These are phyloP conservation scores for Acer campestre DNA, from an alignment of 345 rosid genomes.

Conservation along the genomic window DNA sequence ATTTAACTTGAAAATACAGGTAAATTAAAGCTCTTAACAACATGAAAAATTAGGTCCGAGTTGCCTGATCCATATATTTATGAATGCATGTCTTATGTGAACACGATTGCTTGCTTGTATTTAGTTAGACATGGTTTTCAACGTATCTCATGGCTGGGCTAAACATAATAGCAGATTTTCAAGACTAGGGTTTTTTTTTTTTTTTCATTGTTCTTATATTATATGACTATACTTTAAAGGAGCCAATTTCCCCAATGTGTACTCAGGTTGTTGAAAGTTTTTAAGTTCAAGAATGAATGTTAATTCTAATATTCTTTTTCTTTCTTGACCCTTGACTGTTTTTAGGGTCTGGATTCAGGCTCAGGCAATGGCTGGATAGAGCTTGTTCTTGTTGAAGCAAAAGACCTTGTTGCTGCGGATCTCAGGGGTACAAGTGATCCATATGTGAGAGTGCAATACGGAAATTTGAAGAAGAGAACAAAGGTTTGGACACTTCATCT, in stretches of 20 bases:
- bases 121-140: neutral
- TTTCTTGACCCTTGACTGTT: conserved; percentile 24
- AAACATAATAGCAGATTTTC: neutral
- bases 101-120: neutral
- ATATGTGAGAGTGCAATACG: conserved; percentile 90
- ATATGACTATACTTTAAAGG: neutral
- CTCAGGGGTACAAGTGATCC: conserved; percentile 98
- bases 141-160: neutral
- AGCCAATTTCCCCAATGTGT: neutral
- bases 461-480: conserved; percentile 74
- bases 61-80: neutral
- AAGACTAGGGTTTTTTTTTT: neutral
- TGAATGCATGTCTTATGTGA: neutral
- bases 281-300: conserved; percentile 12
- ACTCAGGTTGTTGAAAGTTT: neutral
- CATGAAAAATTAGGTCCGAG: neutral
- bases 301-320: conserved; percentile 7
- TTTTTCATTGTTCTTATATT: neutral
- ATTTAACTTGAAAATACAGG: neutral
- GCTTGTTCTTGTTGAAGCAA: conserved; percentile 85
- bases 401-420: conserved; percentile 91
- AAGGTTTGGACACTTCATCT: conserved; percentile 52
- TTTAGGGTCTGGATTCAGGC: conserved; percentile 48
- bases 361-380: conserved; percentile 81
- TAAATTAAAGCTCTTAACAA: neutral